These are phyloP conservation scores for Eucalyptus decipiens DNA, from an alignment of 345 rosid genomes.

Conservation along the genomic window DNA sequence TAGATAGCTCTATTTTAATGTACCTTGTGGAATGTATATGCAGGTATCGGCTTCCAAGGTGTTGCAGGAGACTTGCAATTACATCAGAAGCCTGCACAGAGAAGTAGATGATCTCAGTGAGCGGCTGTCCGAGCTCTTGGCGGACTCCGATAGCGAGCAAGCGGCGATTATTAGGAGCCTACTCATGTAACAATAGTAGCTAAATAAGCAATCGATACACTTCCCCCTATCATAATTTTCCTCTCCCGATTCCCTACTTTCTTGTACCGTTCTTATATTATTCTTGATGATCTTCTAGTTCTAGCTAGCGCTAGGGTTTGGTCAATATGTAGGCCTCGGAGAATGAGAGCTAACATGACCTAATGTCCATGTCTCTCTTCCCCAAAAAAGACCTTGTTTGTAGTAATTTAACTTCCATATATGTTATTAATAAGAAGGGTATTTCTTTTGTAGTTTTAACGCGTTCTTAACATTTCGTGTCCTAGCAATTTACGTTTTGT, in stretches of 20 bases:
- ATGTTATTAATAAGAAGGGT: neutral
- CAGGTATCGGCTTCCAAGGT: slow-evolving; percentile 94
- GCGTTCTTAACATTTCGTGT: neutral
- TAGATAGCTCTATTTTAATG: neutral
- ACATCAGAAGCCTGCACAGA: slow-evolving; percentile 82
- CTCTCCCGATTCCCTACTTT: neutral
- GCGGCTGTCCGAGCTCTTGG: slow-evolving; percentile 73
- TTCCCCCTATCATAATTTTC: neutral
- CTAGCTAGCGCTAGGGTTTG: neutral
- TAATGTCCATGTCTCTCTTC: neutral
- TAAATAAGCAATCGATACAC: neutral
- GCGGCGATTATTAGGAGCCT: slow-evolving; percentile 90
- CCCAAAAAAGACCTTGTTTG: neutral
- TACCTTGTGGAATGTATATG: neutral
- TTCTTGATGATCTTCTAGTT: neutral
- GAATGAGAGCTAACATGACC: neutral
- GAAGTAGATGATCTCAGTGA: slow-evolving; percentile 94
- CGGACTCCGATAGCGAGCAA: slow-evolving; percentile 56
- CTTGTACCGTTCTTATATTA: neutral
- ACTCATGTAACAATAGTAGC: slow-evolving; percentile 45
- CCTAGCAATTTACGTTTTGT: neutral
- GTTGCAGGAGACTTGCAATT: slow-evolving; percentile 94
- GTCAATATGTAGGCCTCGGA: neutral
- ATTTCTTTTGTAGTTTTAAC: neutral
- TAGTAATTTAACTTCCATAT: neutral